Evolutionary conservation across 768 basidiomycete genomes (phyloP).

Genomic region (Candolleomyces efflorescens): DNA sequence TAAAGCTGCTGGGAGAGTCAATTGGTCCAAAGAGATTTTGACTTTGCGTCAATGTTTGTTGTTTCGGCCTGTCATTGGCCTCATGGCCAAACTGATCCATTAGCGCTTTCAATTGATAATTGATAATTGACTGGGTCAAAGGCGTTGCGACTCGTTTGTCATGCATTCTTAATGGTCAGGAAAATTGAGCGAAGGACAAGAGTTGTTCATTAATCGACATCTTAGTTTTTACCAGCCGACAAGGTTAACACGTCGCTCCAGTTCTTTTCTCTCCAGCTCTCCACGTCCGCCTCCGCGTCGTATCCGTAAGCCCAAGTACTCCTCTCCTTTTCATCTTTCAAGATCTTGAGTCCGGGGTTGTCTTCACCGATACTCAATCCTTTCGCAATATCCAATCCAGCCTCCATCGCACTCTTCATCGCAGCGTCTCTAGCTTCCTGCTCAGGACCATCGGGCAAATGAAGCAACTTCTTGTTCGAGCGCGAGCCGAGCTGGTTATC

Average conservation of each 20-base stretch:
- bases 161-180: too few species aligned
- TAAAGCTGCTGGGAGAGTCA: too few species aligned
- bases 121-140: too few species aligned
- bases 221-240: too few species aligned
- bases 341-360: slow-evolving; percentile 36
- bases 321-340: slow-evolving; percentile 54
- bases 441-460: slow-evolving; percentile 53
- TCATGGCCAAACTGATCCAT: too few species aligned
- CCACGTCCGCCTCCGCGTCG: slow-evolving; percentile 49
- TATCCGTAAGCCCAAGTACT: slow-evolving; percentile 45
- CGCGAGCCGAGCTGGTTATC: slow-evolving; percentile 46
- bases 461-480: slow-evolving; percentile 50
- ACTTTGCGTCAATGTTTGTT: too few species aligned
- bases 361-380: slow-evolving; percentile 13
- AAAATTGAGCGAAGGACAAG: too few species aligned
- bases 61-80: too few species aligned
- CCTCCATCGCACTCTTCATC: slow-evolving; percentile 48
- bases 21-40: too few species aligned
- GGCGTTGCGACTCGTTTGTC: too few species aligned
- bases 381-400: slow-evolving; percentile 24
- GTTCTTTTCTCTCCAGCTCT: slow-evolving; percentile 39
- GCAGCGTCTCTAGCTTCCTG: slow-evolving; percentile 47
- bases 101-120: too few species aligned
- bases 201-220: too few species aligned
- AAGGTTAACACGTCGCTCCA: not conserved